Evolutionary conservation across 495 filamentous ascomycete species (phyloP).

Genomic region (Penicillium atrosanguineum): DNA sequence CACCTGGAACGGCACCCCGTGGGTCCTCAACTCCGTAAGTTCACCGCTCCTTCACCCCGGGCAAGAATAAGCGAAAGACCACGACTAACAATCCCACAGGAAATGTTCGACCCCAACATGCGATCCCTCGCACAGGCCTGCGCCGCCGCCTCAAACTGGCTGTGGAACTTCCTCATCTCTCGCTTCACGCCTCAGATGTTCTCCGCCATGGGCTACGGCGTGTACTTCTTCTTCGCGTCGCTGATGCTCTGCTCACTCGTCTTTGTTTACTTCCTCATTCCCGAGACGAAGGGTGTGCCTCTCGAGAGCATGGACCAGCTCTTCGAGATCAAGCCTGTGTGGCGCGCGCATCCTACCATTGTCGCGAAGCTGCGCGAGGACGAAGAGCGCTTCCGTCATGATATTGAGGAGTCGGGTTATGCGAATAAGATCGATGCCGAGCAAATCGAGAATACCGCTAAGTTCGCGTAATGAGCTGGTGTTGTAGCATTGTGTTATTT

Average conservation of each 20-base stretch:
- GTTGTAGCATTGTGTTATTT: neutral
- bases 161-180: conserved; percentile 71
- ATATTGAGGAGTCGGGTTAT: conserved; percentile 32
- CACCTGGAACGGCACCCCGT: conserved; percentile 71
- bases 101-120: conserved; percentile 61
- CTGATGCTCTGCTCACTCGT: conserved; percentile 63
- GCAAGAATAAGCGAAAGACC: neutral
- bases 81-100: conserved; percentile 23
- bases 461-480: conserved; percentile 15
- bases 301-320: conserved; percentile 52
- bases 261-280: conserved; percentile 66
- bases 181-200: conserved; percentile 77
- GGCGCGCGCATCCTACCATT: conserved; percentile 47
- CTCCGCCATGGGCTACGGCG: conserved; percentile 62
- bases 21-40: conserved; percentile 59
- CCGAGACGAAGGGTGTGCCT: conserved; percentile 60
- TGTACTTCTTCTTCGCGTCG: conserved; percentile 75
- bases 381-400: conserved; percentile 35
- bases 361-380: conserved; percentile 31
- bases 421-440: conserved; percentile 17
- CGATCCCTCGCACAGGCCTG: conserved; percentile 66
- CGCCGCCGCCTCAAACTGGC: conserved; percentile 69
- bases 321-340: conserved; percentile 55
- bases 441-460: conserved; percentile 21
- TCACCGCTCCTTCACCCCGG: neutral